phyloP scores from a whole-genome alignment of 2,329 filamentous ascomycete species.

The Ophiostoma triangulosporum region DNA sequence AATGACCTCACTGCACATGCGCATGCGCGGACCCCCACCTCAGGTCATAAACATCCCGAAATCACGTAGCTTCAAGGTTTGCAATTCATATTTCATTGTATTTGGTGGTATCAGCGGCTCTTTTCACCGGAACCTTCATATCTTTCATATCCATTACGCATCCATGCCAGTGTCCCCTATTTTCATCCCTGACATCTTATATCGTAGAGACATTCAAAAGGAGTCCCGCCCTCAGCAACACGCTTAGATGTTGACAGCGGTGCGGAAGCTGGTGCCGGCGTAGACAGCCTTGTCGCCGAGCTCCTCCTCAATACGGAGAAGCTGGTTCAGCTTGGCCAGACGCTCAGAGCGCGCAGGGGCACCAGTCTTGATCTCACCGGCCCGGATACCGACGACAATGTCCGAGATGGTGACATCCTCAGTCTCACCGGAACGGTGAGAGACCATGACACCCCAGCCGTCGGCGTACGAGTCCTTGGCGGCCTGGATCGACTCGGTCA shows the following conservation, averaged over 20 bases:
- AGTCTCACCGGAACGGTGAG: slow-evolving; percentile 97
- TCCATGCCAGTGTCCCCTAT: not conserved
- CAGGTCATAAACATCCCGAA: too few relatives aligned
- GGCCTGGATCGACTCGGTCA: slow-evolving; percentile 97
- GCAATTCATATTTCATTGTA: not conserved
- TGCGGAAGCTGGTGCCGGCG: slow-evolving; percentile 86
- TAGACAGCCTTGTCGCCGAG: slow-evolving; percentile 84
- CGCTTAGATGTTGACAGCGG: slow-evolving; percentile 67
- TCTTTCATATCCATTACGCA: slow-evolving; percentile 3
- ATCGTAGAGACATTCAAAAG: not conserved
- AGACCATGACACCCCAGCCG: slow-evolving; percentile 98
- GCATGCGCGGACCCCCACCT: not conserved
- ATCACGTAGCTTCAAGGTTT: not conserved
- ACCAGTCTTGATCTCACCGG: slow-evolving; percentile 98
- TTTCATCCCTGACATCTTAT: not conserved
- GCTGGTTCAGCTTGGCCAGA: slow-evolving; percentile 99
- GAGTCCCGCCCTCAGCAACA: not conserved
- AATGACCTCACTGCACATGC: slow-evolving; percentile 1
- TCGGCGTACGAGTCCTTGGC: slow-evolving; percentile 96
- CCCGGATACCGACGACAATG: slow-evolving; percentile 89
- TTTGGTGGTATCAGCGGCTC: slow-evolving; percentile 9
- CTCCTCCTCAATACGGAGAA: slow-evolving; percentile 99
- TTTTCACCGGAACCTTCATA: slow-evolving; percentile 2
- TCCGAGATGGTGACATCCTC: slow-evolving; percentile 99
- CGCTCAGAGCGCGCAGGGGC: slow-evolving; percentile 93